Evolutionary conservation across 768 basidiomycete genomes (phyloP), one percentile per base, ranked within the genome.

Genomic region (Podaxis carcinomalis): DNA sequence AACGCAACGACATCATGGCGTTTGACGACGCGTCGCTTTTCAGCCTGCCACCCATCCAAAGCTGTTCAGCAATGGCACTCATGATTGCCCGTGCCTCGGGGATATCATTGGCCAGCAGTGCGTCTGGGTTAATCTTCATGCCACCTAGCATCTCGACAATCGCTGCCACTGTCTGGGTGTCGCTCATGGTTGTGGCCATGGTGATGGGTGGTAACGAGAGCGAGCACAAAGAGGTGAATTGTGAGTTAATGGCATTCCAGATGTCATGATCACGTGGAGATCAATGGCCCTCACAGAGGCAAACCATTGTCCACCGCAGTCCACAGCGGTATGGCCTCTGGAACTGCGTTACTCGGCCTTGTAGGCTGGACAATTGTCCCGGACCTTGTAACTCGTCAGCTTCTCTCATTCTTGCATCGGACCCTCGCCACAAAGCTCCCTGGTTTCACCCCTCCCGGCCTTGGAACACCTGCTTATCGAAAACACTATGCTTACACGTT

Each of bases 331-430:
- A 60, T 60, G 59, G 59, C 42, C 28, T 53, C 51, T 36, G 51
- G 51, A n/a, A 53, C 59, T 25, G 59, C 61, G 19, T 59, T 71
- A 13, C 56, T 72, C 54, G 70, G 71, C 57, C 70, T 89, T 16
- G 71, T 78, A 16, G 88, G 87, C 59, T 92, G 90, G 90, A 74
- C 82, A 4, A 77, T 84, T 60, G 72, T 92, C 46, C 90, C 90
- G 9, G 82, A 88, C 70, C 74, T 86, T 40, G 80, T 77, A 1
- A 85, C 88, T 2, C 74, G 76, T 37, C 77, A 81, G 39, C 69
- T 81, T 23, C 78, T 92, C 23, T 69, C 75, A 32, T 51, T 80
- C 58, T 66, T 83, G 42, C 67, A 69, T 37, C 73, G 66, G 16
- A 64, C 71, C 55, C 68, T 74, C 62, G 67, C 72, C 46, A n/a